Base-by-base conservation (phyloP, 139 green algal genomes). In the Axilococcus clingmanii region DNA sequence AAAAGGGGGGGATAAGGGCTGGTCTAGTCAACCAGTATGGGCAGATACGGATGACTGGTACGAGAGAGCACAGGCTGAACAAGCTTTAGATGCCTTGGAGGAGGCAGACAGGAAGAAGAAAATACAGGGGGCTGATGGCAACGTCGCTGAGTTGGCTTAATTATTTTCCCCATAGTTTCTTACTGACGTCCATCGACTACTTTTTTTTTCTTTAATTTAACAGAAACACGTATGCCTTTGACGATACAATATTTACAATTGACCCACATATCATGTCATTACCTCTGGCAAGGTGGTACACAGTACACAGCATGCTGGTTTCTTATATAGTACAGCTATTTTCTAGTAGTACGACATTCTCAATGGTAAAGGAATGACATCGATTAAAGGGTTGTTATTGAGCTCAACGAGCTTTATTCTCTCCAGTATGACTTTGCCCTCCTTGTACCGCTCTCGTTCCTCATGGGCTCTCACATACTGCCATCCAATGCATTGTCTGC, bases 1-100 rank as follows among this genome's bases (percentile, higher is more conserved):
- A 51, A 95, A 94, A 71, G 88, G 83, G 4, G 86, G 84, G 0
- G 83, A 88, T 61, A 88, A 90, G 71, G 84, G 83, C 40, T 90
- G 71, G 65, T 69, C 66, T 8, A 65, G 79, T 19, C 66, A 83
- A 38, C 49, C 79, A 7, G 79, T 87, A 2, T 87, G 79, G 79
- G 79, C 79, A 7, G 79, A 86, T 35, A 59, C 75, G 5, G 79
- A 86, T 40, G 53, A 75, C 29, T 80, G 72, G 72, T 71, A 59
- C 12, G 63, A 71, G 30, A 48, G 45, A n/a, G 16, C 4, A 14
- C 37, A 47, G 5, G 52, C 50, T 34, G 54, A 71, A 47, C 32
- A 66, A 11, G 47, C 72, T 41, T 55, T 72, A 19, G 43, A 61
- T 2, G 47, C 63, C 32, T 55, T 61, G 9, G 67, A 67, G 45